Percentiles rank a stretch among this genome's conserved stretches.
These are phyloP conservation scores for Saccharomyces kudriavzevii DNA, from an alignment of 805 yeast species.

Conservation along the genomic window DNA sequence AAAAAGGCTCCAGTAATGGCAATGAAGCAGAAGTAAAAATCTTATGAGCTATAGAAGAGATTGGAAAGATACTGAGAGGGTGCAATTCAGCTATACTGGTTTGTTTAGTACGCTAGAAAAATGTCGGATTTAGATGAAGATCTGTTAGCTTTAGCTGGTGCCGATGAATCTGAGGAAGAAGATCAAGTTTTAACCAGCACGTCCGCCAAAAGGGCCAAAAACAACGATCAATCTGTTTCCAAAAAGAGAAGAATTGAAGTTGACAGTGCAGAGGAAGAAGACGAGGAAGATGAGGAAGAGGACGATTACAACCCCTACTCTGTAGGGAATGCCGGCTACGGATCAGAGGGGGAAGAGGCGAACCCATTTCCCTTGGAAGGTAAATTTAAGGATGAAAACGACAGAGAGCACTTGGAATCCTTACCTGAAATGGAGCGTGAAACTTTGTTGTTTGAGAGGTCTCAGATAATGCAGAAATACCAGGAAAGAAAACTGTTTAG, in stretches of 20 bases:
- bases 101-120: background rate
- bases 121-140: conserved; percentile 94
- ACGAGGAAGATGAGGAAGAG: conserved; percentile 35
- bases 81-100: background rate
- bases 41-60: background rate
- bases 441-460: conserved; percentile 81
- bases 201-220: conserved; percentile 20
- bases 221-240: conserved; percentile 25
- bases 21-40: background rate
- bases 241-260: conserved; percentile 31
- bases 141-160: conserved; percentile 90
- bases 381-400: conserved; percentile 75
- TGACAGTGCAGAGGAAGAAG: conserved; percentile 26
- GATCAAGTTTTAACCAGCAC: conserved; percentile 29
- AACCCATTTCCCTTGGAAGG: conserved; percentile 94
- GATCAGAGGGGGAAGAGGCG: conserved; percentile 32
- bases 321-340: conserved; percentile 18
- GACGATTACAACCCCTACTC: conserved; percentile 35
- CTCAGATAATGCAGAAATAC: conserved; percentile 82
- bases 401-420: conserved; percentile 50
- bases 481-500: conserved; percentile 78
- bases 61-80: background rate
- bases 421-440: conserved; percentile 93
- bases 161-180: conserved; percentile 40
- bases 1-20: background rate